Evolutionary conservation across 345 rosid genomes (phyloP), one percentile per base, ranked within the genome.

Genomic region (Erucastrum elatum): DNA sequence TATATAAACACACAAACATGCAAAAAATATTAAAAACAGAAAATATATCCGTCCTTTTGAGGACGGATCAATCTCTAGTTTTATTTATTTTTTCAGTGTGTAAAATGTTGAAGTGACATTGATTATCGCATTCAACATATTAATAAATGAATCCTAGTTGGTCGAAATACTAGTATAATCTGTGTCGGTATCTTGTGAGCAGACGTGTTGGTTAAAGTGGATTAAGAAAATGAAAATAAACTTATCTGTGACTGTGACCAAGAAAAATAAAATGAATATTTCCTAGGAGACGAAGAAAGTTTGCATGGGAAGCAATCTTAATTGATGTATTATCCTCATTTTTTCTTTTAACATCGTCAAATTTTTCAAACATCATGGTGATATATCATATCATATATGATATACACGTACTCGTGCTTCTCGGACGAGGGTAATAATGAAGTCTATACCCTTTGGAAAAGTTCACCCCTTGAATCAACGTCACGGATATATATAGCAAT

Each of bases 271-370:
- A 64, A 51, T 64, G n/a, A 9, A 49, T 17, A 16, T 13, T 49
- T 65, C 29, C 72, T 67, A 66, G 72, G 68, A 58, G 72, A 37
- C 46, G 60, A 66, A 55, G 78, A 75, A 75, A 67, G 66, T 66
- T 75, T 75, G 66, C 79, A 66, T 75, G 79, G 66, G 72, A 75
- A 75, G 79, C 79, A 66, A 75, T 67, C 66, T 75, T 51, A n/a
- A 56, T 4, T 55, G 41, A 34, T 58, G 30, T 56, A 55, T 56
- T 66, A 26, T 37, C 72, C 58, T 75, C 58, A 66, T 64, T 35
- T 66, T 64, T 17, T 37, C 37, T 17, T 51, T 10, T 51, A 21
- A 66, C 53, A 39, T 66, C 11, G 46, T 67, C 66, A 58, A 16
- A 27, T 39, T n/a, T 27, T 3, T 58, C n/a, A 64, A 37, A 56